Percentiles rank a stretch among this genome's conserved stretches.
These are phyloP conservation scores for Vigna reflexopilosa DNA, from an alignment of 306 rosid species.

Conservation along the genomic window DNA sequence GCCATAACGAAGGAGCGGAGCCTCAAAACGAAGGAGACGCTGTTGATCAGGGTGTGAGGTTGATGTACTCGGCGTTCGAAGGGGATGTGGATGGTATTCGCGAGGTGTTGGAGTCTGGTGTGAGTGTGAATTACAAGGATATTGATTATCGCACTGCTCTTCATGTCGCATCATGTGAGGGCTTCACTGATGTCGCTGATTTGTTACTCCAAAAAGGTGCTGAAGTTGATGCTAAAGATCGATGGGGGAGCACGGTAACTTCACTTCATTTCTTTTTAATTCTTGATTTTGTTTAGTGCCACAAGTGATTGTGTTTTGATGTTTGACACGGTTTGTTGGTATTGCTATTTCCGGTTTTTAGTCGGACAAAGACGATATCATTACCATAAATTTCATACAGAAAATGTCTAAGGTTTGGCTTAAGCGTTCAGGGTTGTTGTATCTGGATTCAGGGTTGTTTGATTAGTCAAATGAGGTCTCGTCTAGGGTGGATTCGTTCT, in stretches of 20 bases:
- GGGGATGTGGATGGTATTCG: constrained; percentile 82
- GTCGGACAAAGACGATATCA: background rate
- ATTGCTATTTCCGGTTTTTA: background rate
- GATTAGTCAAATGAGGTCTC: constrained; percentile 24
- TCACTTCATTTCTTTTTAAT: background rate
- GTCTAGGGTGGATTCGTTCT: constrained; percentile 10
- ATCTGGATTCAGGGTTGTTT: constrained; percentile 2
- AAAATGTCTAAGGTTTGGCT: background rate
- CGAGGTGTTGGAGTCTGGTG: constrained; percentile 70
- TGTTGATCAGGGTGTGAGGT: constrained; percentile 70
- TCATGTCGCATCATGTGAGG: constrained; percentile 92
- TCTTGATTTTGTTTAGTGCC: background rate
- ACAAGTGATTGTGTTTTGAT: constrained; percentile 23
- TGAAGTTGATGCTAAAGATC: constrained; percentile 72
- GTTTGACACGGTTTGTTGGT: background rate
- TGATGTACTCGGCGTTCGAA: constrained; percentile 83
- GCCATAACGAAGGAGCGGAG: constrained; percentile 29
- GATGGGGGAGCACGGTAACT: constrained; percentile 97
- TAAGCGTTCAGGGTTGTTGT: constrained; percentile 3
- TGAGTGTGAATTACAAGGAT: constrained; percentile 79
- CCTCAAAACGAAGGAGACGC: constrained; percentile 36
- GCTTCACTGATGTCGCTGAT: constrained; percentile 66
- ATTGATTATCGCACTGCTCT: constrained; percentile 85
- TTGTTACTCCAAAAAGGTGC: constrained; percentile 82
- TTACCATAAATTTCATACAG: constrained; percentile 1